Evolutionary conservation across 768 basidiomycete genomes (phyloP).

Genomic region (Russula sp.): DNA sequence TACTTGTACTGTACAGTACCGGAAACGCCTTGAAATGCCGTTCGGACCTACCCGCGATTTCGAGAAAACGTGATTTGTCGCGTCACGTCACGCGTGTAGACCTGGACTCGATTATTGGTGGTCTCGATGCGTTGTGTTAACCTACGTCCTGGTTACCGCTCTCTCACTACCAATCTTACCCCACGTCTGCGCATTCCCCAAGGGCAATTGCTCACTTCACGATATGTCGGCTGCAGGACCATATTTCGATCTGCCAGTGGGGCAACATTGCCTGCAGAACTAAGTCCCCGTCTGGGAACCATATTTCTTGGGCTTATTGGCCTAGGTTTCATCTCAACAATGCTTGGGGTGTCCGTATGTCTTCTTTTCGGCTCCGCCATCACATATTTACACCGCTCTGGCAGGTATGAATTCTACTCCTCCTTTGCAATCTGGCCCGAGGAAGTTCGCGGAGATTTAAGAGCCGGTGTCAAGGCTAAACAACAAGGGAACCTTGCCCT

Average conservation of each 20-base stretch:
- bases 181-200: background rate
- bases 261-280: background rate
- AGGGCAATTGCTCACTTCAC: background rate
- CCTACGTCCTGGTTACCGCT: background rate
- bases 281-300: conserved; percentile 20
- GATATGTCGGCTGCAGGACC: conserved; percentile 10
- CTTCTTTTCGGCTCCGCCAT: background rate
- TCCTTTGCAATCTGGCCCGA: conserved; percentile 64
- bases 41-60: too few species aligned
- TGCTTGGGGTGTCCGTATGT: conserved; percentile 28
- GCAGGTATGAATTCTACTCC: conserved; percentile 55
- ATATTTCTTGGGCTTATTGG: conserved; percentile 24
- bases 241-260: conserved; percentile 8
- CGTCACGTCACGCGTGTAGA: conserved; percentile 5
- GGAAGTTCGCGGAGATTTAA: conserved; percentile 60
- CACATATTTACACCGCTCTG: conserved; percentile 33
- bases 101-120: too few species aligned
- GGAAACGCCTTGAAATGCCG: too few species aligned
- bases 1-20: too few species aligned
- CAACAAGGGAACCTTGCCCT: conserved; percentile 52
- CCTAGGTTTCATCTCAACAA: conserved; percentile 22
- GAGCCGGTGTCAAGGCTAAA: conserved; percentile 61
- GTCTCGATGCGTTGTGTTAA: background rate
- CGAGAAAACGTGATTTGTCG: background rate
- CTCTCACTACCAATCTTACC: background rate